A percentile compares a stretch with the other conserved stretches of the same genome.
phyloP scores from a whole-genome alignment of 805 yeast species.

The Metschnikowia matae region DNA sequence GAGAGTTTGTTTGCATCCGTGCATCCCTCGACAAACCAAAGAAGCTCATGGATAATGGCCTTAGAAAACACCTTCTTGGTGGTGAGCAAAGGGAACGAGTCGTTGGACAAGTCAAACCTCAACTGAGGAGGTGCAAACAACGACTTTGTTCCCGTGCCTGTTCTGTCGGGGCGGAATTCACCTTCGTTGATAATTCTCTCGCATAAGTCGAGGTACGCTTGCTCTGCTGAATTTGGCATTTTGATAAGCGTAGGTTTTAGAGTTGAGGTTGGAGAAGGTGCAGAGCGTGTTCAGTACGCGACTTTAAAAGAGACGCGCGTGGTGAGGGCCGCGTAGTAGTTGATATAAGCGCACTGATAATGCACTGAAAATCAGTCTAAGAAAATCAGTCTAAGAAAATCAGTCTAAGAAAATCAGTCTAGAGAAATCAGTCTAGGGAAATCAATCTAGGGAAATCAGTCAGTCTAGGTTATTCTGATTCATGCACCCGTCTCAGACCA shows the following conservation, averaged over 20 bases:
- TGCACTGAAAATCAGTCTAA: no score
- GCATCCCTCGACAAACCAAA: conserved; percentile 89
- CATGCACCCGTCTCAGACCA: no score
- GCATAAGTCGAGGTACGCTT: conserved; percentile 83
- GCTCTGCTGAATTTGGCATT: conserved; percentile 55
- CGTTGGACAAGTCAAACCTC: conserved; percentile 70
- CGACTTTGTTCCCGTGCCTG: conserved; percentile 94
- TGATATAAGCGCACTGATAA: not conserved
- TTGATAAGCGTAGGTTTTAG: not conserved
- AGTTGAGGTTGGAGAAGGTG: no score
- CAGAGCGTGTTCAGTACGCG: not conserved
- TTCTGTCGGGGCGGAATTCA: conserved; percentile 89
- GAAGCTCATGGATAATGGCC: conserved; percentile 82
- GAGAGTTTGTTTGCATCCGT: conserved; percentile 80
- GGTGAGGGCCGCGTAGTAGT: not conserved
- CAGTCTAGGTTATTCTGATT: no score
- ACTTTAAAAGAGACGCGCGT: not conserved
- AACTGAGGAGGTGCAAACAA: conserved; percentile 95
- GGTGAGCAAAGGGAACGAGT: conserved; percentile 80
- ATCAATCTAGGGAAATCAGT: no score
- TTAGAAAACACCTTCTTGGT: conserved; percentile 89
- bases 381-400: no score
- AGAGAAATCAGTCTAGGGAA: no score
- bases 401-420: no score
- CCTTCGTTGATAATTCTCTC: conserved; percentile 73